Percentiles rank a stretch among this genome's conserved stretches.
These are phyloP conservation scores for Nothomitra cinnamomea DNA, from an alignment of 2,329 filamentous ascomycete genomes.

Conservation along the genomic window DNA sequence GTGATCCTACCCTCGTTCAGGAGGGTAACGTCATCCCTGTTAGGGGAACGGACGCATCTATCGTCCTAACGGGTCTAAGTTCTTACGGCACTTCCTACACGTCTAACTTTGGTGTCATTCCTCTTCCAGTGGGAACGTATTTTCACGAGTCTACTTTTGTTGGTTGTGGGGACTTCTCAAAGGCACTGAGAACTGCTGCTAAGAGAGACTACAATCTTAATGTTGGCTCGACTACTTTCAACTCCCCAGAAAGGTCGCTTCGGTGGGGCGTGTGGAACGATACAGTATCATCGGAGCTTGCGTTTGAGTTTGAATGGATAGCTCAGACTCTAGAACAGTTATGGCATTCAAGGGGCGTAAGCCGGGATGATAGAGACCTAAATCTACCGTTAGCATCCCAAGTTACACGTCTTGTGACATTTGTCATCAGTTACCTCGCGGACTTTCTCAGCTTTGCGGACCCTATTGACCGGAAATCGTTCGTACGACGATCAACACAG, in stretches of 20 bases:
- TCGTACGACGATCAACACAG: conserved; percentile 16
- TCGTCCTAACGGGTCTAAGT: conserved; percentile 17
- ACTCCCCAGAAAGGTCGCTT: conserved; percentile 18
- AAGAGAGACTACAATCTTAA: conserved; percentile 26
- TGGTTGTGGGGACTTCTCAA: conserved; percentile 36
- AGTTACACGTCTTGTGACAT: conserved; percentile 16
- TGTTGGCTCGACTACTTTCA: conserved; percentile 22
- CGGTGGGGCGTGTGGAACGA: conserved; percentile 40
- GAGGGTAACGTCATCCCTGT: neutral
- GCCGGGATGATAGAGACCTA: neutral
- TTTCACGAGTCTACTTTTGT: conserved; percentile 40
- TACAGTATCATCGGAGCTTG: conserved; percentile 30
- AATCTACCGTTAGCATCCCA: neutral
- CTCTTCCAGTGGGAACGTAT: conserved; percentile 33
- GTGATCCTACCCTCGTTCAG: neutral
- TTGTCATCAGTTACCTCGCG: conserved; percentile 32
- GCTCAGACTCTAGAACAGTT: conserved; percentile 12
- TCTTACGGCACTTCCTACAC: conserved; percentile 33
- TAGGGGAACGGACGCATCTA: neutral
- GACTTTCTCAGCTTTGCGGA: conserved; percentile 34
- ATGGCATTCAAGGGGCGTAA: neutral
- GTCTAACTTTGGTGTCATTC: conserved; percentile 33
- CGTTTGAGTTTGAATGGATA: conserved; percentile 20
- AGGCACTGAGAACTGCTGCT: conserved; percentile 23
- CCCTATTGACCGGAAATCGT: conserved; percentile 32